A percentile compares a stretch with the other conserved stretches of the same genome.
Evolutionary conservation across 306 rosid genomes (phyloP).

Genomic region (Morella rubra): DNA sequence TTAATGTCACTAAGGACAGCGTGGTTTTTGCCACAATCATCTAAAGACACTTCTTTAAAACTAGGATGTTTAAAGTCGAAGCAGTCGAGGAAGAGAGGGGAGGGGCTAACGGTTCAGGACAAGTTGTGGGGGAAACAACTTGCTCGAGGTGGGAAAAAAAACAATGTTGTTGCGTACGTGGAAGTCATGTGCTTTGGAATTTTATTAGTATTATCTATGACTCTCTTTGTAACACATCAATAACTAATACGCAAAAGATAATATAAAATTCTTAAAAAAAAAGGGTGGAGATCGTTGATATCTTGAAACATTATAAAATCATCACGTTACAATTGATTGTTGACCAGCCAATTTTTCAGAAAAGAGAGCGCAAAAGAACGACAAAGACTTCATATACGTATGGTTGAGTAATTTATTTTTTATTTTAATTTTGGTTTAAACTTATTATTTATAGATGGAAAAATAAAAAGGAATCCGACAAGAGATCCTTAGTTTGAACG

Average conservation of each 20-base stretch:
- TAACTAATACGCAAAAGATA: neutral
- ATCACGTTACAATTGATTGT: constrained; percentile 10
- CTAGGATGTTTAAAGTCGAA: neutral
- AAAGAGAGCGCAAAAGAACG: neutral
- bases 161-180: constrained; percentile 3
- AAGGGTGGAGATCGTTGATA: neutral
- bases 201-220: constrained; percentile 18
- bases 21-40: too few relatives aligned
- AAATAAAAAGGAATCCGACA: too few relatives aligned
- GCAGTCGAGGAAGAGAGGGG: neutral
- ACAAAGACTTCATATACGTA: neutral
- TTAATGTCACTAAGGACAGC: too few relatives aligned
- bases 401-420: neutral
- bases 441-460: too few relatives aligned
- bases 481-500: neutral
- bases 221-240: constrained; percentile 22
- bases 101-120: neutral
- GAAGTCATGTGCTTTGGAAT: constrained; percentile 35
- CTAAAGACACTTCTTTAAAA: neutral
- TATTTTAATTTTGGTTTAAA: too few relatives aligned
- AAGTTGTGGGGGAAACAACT: constrained; percentile 8
- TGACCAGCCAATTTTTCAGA: constrained; percentile 13
- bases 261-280: neutral
- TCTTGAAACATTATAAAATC: neutral
- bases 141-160: constrained; percentile 12